Evolutionary conservation across 768 basidiomycete genomes (phyloP), one percentile per base, ranked within the genome.

Genomic region (Hydnum rufescens): DNA sequence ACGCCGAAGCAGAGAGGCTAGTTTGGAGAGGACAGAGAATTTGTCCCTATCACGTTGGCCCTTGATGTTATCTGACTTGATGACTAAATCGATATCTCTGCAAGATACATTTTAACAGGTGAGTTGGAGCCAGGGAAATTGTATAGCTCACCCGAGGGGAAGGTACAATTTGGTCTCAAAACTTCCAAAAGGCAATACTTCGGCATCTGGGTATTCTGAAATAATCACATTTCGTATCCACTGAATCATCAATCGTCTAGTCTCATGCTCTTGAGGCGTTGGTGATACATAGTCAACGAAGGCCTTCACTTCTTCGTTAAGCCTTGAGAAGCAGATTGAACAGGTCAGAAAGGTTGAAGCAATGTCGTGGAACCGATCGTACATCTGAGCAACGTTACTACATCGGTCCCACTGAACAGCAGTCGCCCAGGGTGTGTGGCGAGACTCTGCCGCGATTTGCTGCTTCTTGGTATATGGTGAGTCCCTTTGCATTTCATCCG

Each of bases 51-150:
- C 74, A 13, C 26, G 26, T 26, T 47, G 44, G 13, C 22, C 36
- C 26, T 77, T 81, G 75, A 92, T 82, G 3, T 73, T 71, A 3
- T 76, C 65, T 0, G 81, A 89, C n/a, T 84, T 62, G 57, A 96
- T 75, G 52, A 97, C 92, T 5, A 96, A 71, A 62, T 99, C 95
- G 59, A 97, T 95, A 64, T 97, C 95, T 26, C 93, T 93, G 63
- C 30, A 39, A 47, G 13, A 25, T 19, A 28, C 4, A 3, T 23
- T 26, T 30, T 51, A 22, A 30, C 4, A 18, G 52, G 31, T 50
- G 51, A 23, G 42, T 31, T 8, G 31, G 31, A 1, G 25, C 16
- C 28, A 29, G 25, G 28, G 6, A 23, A 32, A 48, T 31, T 42
- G 19, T 32, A 48, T 29, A n/a, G 67, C 82, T 61, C 64, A 95